phyloP scores from a whole-genome alignment of 2,329 filamentous ascomycete genomes.

The Grosmannia serpens region DNA sequence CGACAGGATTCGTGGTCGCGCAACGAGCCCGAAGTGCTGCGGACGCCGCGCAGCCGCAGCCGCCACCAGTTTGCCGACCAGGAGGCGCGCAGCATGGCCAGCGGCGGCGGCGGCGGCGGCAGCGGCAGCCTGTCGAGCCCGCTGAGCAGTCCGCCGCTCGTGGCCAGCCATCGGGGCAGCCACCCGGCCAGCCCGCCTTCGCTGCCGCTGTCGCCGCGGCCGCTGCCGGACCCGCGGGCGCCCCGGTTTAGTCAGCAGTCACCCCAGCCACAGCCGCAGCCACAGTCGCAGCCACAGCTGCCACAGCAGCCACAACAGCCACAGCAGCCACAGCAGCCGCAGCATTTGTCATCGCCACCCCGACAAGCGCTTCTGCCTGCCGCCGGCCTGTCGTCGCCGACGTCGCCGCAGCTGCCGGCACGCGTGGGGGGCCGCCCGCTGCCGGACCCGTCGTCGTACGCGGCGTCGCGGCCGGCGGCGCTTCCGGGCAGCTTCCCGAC shows the following conservation, averaged over 20 bases:
- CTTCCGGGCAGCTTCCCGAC: neutral
- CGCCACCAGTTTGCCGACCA: constrained; percentile 15
- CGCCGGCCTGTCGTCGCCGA: neutral
- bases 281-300: constrained; percentile 11
- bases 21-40: constrained; percentile 53
- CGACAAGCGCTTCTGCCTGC: neutral
- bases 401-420: no score
- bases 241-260: constrained; percentile 15
- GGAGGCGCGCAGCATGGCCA: neutral
- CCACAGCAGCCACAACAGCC: neutral
- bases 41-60: constrained; percentile 38
- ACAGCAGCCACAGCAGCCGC: constrained; percentile 10
- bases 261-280: no score
- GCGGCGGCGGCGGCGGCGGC: neutral
- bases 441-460: neutral
- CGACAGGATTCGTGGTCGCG: constrained; percentile 52
- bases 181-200: neutral
- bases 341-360: neutral
- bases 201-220: constrained; percentile 16
- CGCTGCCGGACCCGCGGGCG: constrained; percentile 38
- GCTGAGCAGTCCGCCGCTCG: neutral
- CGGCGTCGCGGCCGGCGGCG: neutral
- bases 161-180: neutral
- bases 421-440: neutral
- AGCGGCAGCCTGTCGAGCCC: neutral